Conservation (phyloP, 2,329 filamentous ascomycete genomes). For the Penicillium sp. region DNA sequence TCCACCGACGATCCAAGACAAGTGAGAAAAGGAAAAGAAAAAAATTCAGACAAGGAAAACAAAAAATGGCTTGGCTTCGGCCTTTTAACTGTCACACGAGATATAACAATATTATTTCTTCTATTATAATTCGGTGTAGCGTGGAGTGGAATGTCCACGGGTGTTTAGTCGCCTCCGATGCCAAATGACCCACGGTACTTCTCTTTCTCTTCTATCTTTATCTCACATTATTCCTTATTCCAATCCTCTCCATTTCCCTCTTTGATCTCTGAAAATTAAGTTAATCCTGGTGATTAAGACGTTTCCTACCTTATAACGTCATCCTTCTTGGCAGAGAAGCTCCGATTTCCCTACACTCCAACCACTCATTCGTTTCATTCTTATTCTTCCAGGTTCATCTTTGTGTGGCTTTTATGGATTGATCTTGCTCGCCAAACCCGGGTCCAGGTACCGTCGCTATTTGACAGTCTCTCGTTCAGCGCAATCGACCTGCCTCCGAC, state of each 20-base stretch:
- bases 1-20: conserved; percentile 5
- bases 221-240: background rate
- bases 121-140: background rate
- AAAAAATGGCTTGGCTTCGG: background rate
- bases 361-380: conserved; percentile 4
- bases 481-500: background rate
- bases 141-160: background rate
- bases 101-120: background rate
- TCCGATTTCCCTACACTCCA: conserved; percentile 1
- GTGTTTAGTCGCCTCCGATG: background rate
- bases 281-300: conserved; percentile 2
- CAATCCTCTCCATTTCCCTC: background rate
- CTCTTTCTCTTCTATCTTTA: background rate
- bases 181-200: background rate
- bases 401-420: conserved; percentile 16
- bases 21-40: background rate
- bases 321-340: conserved; percentile 5
- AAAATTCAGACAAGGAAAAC: background rate
- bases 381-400: background rate
- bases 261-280: background rate
- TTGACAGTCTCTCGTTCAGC: conserved; percentile 10
- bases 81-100: background rate
- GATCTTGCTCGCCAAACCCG: conserved; percentile 7
- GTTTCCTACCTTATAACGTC: conserved; percentile 3
- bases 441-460: background rate